Evolutionary conservation across 2,329 filamentous ascomycete genomes (phyloP).

Genomic region (Cordyceps sp.): DNA sequence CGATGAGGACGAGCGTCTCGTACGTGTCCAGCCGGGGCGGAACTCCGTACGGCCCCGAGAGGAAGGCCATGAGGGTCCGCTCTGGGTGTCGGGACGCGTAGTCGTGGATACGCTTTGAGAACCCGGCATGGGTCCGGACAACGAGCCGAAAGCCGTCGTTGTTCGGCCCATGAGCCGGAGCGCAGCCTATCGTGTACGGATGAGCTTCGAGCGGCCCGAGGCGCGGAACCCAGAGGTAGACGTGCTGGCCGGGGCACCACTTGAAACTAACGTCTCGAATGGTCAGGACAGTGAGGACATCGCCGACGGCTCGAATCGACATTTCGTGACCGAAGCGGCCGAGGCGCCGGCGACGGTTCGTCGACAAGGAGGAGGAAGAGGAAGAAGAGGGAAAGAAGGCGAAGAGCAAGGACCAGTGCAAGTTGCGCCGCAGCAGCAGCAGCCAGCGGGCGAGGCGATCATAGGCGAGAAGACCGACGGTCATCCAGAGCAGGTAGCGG

Average conservation of each 20-base stretch:
- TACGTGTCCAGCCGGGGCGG: conserved; percentile 40
- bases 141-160: conserved; percentile 45
- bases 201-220: conserved; percentile 38
- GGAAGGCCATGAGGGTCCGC: conserved; percentile 20
- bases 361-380: background rate
- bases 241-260: conserved; percentile 42
- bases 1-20: conserved; percentile 42
- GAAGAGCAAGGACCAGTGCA: conserved; percentile 26
- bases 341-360: conserved; percentile 7
- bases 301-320: conserved; percentile 28
- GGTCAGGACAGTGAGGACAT: conserved; percentile 37
- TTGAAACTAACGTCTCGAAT: conserved; percentile 42
- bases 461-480: conserved; percentile 43
- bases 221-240: conserved; percentile 43
- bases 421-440: conserved; percentile 34
- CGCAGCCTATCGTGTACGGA: conserved; percentile 46
- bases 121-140: conserved; percentile 36
- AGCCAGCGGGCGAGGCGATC: conserved; percentile 39
- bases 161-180: conserved; percentile 32
- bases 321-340: conserved; percentile 32
- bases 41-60: conserved; percentile 38
- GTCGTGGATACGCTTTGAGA: conserved; percentile 35
- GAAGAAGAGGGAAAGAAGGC: too few species aligned
- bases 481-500: conserved; percentile 48
- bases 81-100: conserved; percentile 22